Evolutionary conservation across 441 rosid genomes (phyloP), one percentile per base, ranked within the genome.

Genomic region (Adansonia gregorii): DNA sequence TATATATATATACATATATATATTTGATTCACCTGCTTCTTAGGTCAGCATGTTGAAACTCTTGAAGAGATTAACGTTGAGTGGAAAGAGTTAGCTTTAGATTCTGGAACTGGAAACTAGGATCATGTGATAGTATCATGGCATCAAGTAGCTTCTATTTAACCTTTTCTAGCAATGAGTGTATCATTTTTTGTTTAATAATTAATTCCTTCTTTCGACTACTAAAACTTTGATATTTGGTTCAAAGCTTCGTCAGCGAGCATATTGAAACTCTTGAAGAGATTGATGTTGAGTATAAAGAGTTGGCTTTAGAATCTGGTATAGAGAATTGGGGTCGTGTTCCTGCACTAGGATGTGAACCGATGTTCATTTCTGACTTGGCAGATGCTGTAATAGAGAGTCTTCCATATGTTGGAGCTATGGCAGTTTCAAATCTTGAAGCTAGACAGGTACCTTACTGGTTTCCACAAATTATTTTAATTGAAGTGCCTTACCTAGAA

Each of bases 261-360:
- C 98, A 96, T 85, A 94, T 96, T 68, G 99, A 96, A 84, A 94
- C 99, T 67, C 88, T 96, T 8, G 99, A 96, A 83, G 99, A 96
- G 87, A 96, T 96, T 76, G 99, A 96, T 24, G 97, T 96, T n/a
- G 98, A 96, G 81, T 96, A 96, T 80, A 91, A 86, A 83, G 95
- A 96, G 80, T 80, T 96, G 88, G 98, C 98, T 74, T 89, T 93
- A 46, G 84, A 91, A 78, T 96, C 98, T 61, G 97, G 99, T 41
- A 83, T 94, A 72, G 90, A 89, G 78, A 94, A 96, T 52, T 94
- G 98, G 98, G 98, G 98, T 4, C 91, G 99, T 82, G 99, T 96
- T 75, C 97, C 98, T 19, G 98, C 98, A 8, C 81, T 94, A 74
- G 98, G 99, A 78, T 92, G 95, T 72, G 99, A 96, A 82, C 91